Conservation (phyloP, 345 rosid species). For the Cardamine chenopodiifolia region DNA sequence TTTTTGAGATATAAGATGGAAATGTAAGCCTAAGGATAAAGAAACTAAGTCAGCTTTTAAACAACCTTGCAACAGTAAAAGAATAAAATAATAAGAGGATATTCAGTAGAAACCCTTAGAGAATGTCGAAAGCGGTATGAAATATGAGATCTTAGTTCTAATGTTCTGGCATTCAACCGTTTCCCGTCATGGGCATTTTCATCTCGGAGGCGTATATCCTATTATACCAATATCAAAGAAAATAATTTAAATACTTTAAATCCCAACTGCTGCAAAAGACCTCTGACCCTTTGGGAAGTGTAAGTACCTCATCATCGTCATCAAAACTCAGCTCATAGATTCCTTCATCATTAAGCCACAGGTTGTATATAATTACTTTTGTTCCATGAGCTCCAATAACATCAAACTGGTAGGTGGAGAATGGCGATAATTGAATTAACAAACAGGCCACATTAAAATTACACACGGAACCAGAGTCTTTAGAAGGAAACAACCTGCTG, state of each 20-base stretch:
- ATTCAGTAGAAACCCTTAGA: constrained; percentile 56
- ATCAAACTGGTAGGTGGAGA: constrained; percentile 63
- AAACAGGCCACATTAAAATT: neutral
- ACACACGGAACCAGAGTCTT: neutral
- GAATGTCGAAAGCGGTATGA: constrained; percentile 76
- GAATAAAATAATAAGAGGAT: constrained; percentile 8
- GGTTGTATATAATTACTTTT: constrained; percentile 77
- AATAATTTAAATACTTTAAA: neutral
- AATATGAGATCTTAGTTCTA: constrained; percentile 68
- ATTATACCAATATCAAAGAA: constrained; percentile 4
- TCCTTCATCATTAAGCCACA: constrained; percentile 99
- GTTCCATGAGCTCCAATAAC: constrained; percentile 89
- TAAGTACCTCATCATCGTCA: constrained; percentile 78
- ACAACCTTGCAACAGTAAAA: constrained; percentile 29
- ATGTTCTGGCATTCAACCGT: constrained; percentile 41
- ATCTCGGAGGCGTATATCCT: constrained; percentile 88
- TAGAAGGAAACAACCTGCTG: constrained; percentile 59
- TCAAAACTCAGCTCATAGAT: constrained; percentile 92
- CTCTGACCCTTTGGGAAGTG: constrained; percentile 6
- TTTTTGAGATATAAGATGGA: constrained; percentile 79
- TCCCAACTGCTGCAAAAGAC: neutral
- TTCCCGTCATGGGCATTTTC: constrained; percentile 56
- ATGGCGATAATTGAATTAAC: constrained; percentile 32
- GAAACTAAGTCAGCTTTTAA: constrained; percentile 26
- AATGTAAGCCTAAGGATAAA: constrained; percentile 68